Evolutionary conservation across 257 asterid species (phyloP), one percentile per base, ranked within the genome.

Genomic region (Primulina huaijiensis): DNA sequence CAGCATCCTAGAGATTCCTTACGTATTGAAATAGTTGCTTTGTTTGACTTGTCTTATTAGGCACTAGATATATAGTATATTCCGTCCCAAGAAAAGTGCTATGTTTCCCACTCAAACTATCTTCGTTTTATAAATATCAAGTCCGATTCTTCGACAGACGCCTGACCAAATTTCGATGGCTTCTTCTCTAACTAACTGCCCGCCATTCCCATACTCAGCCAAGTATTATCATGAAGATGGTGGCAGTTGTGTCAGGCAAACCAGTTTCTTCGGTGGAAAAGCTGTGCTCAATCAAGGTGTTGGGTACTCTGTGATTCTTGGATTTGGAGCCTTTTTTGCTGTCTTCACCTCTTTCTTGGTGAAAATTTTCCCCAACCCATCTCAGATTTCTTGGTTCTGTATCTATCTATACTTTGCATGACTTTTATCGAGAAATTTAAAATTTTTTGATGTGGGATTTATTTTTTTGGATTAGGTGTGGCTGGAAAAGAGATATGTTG

Each of bases 301-400:
- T 74, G 98, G 97, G 1, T 90, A 92, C 52, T 84, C 98, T 20
- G 96, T 92, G 14, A 84, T 90, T 82, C 98, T 92, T 60, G 98
- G 98, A 1, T 90, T 92, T 70, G 98, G 98, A 14, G 98, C 97
- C 0, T 90, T 92, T 64, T 90, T 92, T 20, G 98, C 96, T 0
- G 85, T 88, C 78, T 90, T 88, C 60, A 92, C 97, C 56, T 92
- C 98, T 53, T 90, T 90, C 75, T 80, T 92, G 90, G 98, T 92
- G 80, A 72, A 62, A 7, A 70, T 62, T 50, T 1, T 7, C 27
- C 30, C 27, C 27, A 59, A 30, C 43, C 72, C 68, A 27, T 5
- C 33, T 59, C 60, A 29, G 38, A 53, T 25, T 58, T 4, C 3
- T 38, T 67, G 31, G 62, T 67, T 69, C 60, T 17, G 7, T 29